These are phyloP conservation scores for Aspergillus wentii DNA, from an alignment of 495 filamentous ascomycete species.

Conservation along the genomic window DNA sequence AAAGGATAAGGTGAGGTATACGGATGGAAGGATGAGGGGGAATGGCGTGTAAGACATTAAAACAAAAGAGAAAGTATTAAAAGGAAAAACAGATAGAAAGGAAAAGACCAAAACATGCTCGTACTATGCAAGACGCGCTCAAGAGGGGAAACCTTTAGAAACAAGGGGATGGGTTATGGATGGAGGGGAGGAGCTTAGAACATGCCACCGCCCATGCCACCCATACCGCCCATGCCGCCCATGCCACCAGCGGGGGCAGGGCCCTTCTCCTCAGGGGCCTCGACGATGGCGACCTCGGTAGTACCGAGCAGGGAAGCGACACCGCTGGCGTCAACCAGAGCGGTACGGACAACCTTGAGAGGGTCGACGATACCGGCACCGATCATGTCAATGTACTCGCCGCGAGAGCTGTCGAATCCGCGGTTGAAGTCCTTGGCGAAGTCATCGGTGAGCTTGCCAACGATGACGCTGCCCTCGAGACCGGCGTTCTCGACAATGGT, in stretches of 20 bases:
- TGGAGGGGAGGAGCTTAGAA: constrained; percentile 32
- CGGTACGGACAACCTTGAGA: constrained; percentile 97
- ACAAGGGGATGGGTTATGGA: constrained; percentile 9
- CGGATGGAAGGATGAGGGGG: not conserved
- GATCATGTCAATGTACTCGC: constrained; percentile 99
- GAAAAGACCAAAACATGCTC: constrained; percentile 30
- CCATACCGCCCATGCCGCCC: constrained; percentile 69
- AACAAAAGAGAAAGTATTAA: constrained; percentile 17
- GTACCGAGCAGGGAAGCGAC: constrained; percentile 96
- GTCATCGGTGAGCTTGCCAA: constrained; percentile 97
- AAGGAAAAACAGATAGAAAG: constrained; percentile 22
- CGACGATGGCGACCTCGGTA: constrained; percentile 95
- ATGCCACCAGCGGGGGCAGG: constrained; percentile 50
- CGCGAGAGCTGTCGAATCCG: constrained; percentile 91
- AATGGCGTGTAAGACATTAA: constrained; percentile 51
- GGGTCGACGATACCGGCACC: constrained; percentile 93
- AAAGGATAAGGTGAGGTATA: not conserved
- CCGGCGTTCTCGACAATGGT: constrained; percentile 98
- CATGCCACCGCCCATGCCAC: constrained; percentile 52
- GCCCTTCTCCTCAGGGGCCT: constrained; percentile 90
- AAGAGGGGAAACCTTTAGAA: constrained; percentile 21
- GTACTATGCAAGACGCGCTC: constrained; percentile 42
- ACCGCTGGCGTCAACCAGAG: constrained; percentile 88
- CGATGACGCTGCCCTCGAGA: constrained; percentile 89
- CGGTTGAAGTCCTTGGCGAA: constrained; percentile 92